Percentiles rank a stretch among this genome's conserved stretches.
phyloP scores from a whole-genome alignment of 2,329 filamentous ascomycete genomes.

The Talaromyces pinophilus region DNA sequence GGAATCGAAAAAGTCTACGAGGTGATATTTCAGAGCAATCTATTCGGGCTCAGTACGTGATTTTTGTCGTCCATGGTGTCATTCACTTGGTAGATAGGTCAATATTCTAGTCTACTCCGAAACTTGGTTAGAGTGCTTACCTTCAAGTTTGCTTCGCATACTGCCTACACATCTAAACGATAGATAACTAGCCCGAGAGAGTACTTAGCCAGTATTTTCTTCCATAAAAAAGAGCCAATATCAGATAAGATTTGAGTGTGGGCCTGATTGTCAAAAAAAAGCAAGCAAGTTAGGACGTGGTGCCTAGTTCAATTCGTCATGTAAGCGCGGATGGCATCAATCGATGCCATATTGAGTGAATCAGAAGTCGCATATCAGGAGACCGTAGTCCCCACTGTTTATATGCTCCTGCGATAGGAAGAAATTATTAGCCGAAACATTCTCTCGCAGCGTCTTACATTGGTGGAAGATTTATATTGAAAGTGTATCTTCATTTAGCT shows the following conservation, averaged over 20 bases:
- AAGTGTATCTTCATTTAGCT: background rate
- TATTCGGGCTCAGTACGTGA: background rate
- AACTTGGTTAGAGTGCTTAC: background rate
- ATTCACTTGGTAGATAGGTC: background rate
- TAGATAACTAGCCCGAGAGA: background rate
- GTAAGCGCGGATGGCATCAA: slow-evolving; percentile 23
- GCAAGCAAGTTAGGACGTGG: background rate
- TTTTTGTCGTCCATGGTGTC: slow-evolving; percentile 12
- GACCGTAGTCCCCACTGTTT: background rate
- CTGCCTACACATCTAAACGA: background rate
- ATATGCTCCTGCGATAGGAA: background rate
- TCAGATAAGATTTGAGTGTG: background rate
- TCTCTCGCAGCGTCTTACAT: background rate
- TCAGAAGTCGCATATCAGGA: background rate
- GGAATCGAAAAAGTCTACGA: background rate
- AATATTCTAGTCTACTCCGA: background rate
- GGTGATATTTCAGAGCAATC: background rate
- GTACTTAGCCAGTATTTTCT: background rate
- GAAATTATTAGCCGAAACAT: background rate
- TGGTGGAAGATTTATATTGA: slow-evolving; percentile 18
- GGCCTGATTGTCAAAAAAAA: background rate
- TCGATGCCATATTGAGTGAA: slow-evolving; percentile 6
- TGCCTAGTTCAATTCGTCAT: slow-evolving; percentile 9
- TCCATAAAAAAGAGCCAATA: background rate
- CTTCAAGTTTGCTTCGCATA: background rate